phyloP scores from a whole-genome alignment of 1,284 basidiomycete species.

The Taiwanofungus camphoratus region DNA sequence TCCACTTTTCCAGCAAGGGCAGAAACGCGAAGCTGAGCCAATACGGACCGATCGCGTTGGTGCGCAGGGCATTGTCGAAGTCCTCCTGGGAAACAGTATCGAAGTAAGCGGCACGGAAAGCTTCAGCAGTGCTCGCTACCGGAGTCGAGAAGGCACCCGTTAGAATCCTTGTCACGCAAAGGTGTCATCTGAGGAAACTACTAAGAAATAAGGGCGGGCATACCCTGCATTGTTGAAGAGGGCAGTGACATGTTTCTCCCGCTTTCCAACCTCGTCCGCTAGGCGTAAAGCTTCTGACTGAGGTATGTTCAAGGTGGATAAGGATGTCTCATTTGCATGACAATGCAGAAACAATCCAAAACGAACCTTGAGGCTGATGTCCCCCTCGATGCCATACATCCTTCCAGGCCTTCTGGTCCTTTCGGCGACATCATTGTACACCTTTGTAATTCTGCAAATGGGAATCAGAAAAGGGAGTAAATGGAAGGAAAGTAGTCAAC shows the following conservation, averaged over 20 bases:
- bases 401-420: slow-evolving; percentile 29
- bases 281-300: slow-evolving; percentile 42
- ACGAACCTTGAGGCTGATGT: slow-evolving; percentile 40
- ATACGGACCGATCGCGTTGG: slow-evolving; percentile 43
- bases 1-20: slow-evolving; percentile 45
- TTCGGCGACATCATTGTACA: slow-evolving; percentile 36
- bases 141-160: slow-evolving; percentile 31
- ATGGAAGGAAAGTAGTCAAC: neutral
- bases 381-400: slow-evolving; percentile 39
- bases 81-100: slow-evolving; percentile 34
- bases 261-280: slow-evolving; percentile 35
- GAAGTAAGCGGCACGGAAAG: slow-evolving; percentile 35
- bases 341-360: neutral
- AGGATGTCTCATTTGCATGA: neutral
- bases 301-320: neutral
- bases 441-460: slow-evolving; percentile 26
- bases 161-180: slow-evolving; percentile 8
- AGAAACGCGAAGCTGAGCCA: slow-evolving; percentile 50
- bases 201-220: slow-evolving; percentile 1
- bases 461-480: neutral
- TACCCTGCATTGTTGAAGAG: slow-evolving; percentile 37
- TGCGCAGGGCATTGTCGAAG: slow-evolving; percentile 34
- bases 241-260: slow-evolving; percentile 39
- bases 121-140: slow-evolving; percentile 29
- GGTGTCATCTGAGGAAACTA: neutral